Base-by-base conservation (phyloP, 2,329 filamentous ascomycete genomes). In the Ophiostoma sp. region DNA sequence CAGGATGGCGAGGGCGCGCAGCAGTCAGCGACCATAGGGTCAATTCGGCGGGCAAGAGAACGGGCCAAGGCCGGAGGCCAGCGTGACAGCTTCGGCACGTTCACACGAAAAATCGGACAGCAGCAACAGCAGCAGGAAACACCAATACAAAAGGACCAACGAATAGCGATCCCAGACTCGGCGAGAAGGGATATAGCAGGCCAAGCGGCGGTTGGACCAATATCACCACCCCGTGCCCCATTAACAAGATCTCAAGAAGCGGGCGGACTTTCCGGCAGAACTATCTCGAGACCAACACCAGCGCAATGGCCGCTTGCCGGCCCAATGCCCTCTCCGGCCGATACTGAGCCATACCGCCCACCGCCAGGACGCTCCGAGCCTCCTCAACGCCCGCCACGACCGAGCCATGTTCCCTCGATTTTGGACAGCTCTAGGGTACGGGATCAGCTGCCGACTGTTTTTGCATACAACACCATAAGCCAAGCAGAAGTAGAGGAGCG, bases 351-450 rank as follows among this genome's bases (percentile, higher is more conserved):
- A 27, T 86, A 85, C 71, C 79, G 80, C 73, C 81, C 84, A 67
- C 82, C 83, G 16, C 77, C 81, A n/a, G 81, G 81, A 63, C 79
- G 79, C 70, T 81, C 81, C 47, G 78, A 81, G 52, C 81, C 84
- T 38, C 86, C 86, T 27, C 84, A 82, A 74, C 80, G 86, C 71
- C 87, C 86, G 9, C 84, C 84, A 11, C 81, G 87, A 49, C 86
- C 86, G 7, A 88, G 85, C 72, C 76, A 80, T 70, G 84, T 87
- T 2, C 85, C 85, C 9, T 87, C 85, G 0, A 82, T 87, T 45
- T 76, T 87, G 38, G 85, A 88, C 72, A 79, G 80, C 68, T 84
- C 85, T 52, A 81, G 79, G 69, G 74, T 85, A 14, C 83, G 87
- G 75, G 83, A 86, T 5, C 82, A 80, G 36, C 85, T 82, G 0